Evolutionary conservation across 2,329 filamentous ascomycete genomes (phyloP).

Genomic region (Clarireedia homoeocarpa): DNA sequence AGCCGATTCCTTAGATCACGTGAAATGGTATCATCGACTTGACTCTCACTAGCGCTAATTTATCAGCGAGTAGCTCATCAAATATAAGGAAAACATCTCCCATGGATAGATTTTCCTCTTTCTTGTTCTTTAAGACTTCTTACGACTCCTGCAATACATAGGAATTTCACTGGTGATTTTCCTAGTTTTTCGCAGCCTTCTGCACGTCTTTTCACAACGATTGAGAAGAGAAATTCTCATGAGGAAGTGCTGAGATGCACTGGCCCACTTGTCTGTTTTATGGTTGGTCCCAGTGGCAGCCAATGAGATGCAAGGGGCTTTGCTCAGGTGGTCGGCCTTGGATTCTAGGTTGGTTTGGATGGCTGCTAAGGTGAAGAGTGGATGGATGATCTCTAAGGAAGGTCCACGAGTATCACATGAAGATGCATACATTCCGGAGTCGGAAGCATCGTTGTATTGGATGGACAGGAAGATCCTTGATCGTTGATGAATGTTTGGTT

Average conservation of each 20-base stretch:
- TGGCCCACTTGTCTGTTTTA: background rate
- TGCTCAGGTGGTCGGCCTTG: background rate
- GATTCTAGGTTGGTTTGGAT: background rate
- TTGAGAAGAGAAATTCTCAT: no score
- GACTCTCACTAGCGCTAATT: constrained; percentile 1
- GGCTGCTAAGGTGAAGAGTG: background rate
- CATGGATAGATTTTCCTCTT: background rate
- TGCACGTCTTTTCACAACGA: background rate
- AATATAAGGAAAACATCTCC: constrained; percentile 7
- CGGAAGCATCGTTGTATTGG: background rate
- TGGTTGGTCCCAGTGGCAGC: constrained; percentile 3
- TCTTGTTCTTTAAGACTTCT: background rate
- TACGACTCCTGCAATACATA: background rate
- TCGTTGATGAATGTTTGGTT: background rate
- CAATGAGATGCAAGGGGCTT: background rate
- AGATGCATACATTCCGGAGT: constrained; percentile 3
- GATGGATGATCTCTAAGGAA: background rate
- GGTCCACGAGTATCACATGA: background rate
- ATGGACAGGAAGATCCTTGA: background rate
- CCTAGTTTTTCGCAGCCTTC: constrained; percentile 1
- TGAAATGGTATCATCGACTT: constrained; percentile 9
- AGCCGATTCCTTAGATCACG: background rate
- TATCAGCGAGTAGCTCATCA: background rate
- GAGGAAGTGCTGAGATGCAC: background rate
- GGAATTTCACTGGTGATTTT: constrained; percentile 1